These are phyloP conservation scores for Aspergillus cavernicola DNA, from an alignment of 495 filamentous ascomycete genomes.

Conservation along the genomic window DNA sequence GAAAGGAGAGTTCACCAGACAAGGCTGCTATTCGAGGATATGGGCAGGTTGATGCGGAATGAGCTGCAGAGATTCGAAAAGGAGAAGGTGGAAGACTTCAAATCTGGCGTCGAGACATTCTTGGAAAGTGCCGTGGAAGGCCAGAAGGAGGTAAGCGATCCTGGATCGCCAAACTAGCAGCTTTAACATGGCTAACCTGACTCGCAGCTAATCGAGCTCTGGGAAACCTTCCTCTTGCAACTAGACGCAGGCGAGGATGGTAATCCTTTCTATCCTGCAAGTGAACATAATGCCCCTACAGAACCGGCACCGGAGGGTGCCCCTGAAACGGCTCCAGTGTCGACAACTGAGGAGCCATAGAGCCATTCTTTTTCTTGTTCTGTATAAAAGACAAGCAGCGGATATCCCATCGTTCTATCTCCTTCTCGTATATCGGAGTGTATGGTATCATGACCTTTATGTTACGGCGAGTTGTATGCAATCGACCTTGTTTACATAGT, in stretches of 20 bases:
- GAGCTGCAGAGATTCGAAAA: conserved; percentile 93
- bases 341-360: conserved; percentile 39
- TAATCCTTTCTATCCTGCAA: conserved; percentile 63
- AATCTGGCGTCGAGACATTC: conserved; percentile 95
- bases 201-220: conserved; percentile 86
- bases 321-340: conserved; percentile 28
- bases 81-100: conserved; percentile 99
- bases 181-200: conserved; percentile 17
- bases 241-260: conserved; percentile 91
- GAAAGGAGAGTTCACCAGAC: conserved; percentile 92
- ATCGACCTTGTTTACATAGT: conserved; percentile 15
- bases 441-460: conserved; percentile 13
- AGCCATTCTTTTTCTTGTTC: conserved; percentile 2
- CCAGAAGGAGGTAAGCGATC: conserved; percentile 83
- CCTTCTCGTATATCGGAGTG: background rate
- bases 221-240: conserved; percentile 96
- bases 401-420: conserved; percentile 6
- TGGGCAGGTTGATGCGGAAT: conserved; percentile 86
- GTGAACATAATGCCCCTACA: conserved; percentile 16
- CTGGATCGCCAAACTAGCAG: background rate
- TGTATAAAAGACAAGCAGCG: conserved; percentile 20
- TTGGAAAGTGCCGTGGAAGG: conserved; percentile 94
- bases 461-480: conserved; percentile 16
- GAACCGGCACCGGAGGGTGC: conserved; percentile 23
- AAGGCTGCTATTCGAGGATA: conserved; percentile 89